A percentile compares a stretch with the other conserved stretches of the same genome.
These are phyloP conservation scores for Eimeria falciformis DNA, from an alignment of 169 alveolate species.

Conservation along the genomic window DNA sequence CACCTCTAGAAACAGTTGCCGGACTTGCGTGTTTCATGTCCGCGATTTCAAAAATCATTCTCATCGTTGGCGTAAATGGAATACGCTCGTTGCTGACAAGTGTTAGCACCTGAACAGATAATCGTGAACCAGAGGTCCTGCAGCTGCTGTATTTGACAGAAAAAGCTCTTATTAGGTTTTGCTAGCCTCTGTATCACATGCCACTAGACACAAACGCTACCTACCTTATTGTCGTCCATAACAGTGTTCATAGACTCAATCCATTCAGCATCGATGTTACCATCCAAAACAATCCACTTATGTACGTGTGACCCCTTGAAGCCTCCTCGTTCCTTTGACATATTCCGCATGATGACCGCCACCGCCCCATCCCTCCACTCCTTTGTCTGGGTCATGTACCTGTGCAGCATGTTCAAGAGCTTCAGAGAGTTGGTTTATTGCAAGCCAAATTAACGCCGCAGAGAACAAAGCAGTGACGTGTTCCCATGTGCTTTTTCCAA, in stretches of 20 bases:
- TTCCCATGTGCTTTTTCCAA: not conserved
- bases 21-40: conserved; percentile 94
- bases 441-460: no score
- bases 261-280: conserved; percentile 98
- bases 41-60: conserved; percentile 95
- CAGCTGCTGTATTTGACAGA: no score
- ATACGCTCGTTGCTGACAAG: conserved; percentile 95
- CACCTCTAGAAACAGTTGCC: conserved; percentile 96
- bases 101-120: conserved; percentile 85
- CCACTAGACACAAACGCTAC: no score
- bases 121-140: no score
- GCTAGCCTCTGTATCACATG: no score
- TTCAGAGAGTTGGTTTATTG: no score
- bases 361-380: conserved; percentile 98
- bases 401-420: not conserved
- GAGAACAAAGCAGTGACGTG: not conserved
- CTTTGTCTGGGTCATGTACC: conserved; percentile 87
- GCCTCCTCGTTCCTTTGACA: conserved; percentile 85
- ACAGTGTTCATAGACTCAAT: conserved; percentile 96
- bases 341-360: conserved; percentile 95
- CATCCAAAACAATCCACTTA: conserved; percentile 97
- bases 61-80: conserved; percentile 94
- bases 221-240: conserved; percentile 93
- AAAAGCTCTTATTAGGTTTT: no score
- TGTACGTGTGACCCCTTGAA: conserved; percentile 86